phyloP scores from a whole-genome alignment of 179 eudicot species.

The Silene coronaria region DNA sequence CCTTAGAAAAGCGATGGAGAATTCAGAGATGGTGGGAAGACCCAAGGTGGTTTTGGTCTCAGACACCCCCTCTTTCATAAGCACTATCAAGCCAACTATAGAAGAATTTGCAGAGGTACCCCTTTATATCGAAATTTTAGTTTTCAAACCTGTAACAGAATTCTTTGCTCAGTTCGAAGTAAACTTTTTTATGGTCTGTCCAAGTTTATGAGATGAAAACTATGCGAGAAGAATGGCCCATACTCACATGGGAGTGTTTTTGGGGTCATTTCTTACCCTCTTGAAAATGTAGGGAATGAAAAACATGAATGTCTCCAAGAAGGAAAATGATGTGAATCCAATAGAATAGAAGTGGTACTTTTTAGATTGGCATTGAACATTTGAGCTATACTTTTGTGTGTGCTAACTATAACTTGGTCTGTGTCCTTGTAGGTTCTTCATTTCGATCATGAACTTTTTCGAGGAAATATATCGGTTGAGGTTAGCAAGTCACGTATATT shows the following conservation, averaged over 20 bases:
- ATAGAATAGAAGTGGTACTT: background rate
- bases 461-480: slow-evolving; percentile 36
- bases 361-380: background rate
- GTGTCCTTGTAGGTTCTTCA: slow-evolving; percentile 56
- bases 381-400: background rate
- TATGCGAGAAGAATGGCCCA: background rate
- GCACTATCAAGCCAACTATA: slow-evolving; percentile 40
- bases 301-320: no score
- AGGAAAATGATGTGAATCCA: background rate
- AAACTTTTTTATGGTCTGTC: background rate
- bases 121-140: background rate
- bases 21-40: slow-evolving; percentile 31
- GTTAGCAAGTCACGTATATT: slow-evolving; percentile 17
- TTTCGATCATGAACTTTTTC: slow-evolving; percentile 61
- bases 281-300: no score
- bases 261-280: no score
- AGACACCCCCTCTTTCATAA: slow-evolving; percentile 75
- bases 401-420: background rate
- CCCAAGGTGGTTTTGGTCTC: slow-evolving; percentile 75
- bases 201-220: no score
- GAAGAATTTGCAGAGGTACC: slow-evolving; percentile 72
- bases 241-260: background rate
- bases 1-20: slow-evolving; percentile 45
- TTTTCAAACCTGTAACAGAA: background rate
- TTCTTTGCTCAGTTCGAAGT: background rate